These are phyloP conservation scores for Globisporangium heterothallicum DNA, from an alignment of 352 stramenopile species.

Conservation along the genomic window DNA sequence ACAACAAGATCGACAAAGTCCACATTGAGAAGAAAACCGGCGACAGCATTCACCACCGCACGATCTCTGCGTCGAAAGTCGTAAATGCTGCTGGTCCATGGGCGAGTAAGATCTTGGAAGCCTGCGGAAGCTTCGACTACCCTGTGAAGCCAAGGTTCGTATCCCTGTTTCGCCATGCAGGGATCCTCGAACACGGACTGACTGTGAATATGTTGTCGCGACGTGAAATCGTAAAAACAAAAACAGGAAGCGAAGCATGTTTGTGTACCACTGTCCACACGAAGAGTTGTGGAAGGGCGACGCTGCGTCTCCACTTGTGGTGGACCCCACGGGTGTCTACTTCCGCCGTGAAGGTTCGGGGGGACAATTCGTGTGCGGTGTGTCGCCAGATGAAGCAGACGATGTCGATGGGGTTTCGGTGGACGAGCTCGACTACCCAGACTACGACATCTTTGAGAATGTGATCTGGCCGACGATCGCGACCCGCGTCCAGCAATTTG, in stretches of 20 bases:
- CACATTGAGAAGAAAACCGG: slow-evolving; percentile 33
- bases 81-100: slow-evolving; percentile 76
- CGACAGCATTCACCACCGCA: slow-evolving; percentile 19
- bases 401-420: slow-evolving; percentile 57
- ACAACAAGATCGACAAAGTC: slow-evolving; percentile 58
- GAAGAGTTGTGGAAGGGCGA: slow-evolving; percentile 71
- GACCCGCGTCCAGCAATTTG: slow-evolving; percentile 64
- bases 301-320: slow-evolving; percentile 57
- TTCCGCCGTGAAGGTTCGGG: slow-evolving; percentile 67
- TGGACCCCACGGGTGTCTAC: slow-evolving; percentile 76
- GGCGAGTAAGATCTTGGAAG: slow-evolving; percentile 61
- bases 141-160: slow-evolving; percentile 54
- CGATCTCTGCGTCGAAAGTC: slow-evolving; percentile 47
- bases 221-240: too few relatives aligned
- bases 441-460: slow-evolving; percentile 70
- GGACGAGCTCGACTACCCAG: slow-evolving; percentile 62
- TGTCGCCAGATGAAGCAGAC: slow-evolving; percentile 49
- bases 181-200: background rate
- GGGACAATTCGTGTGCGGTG: slow-evolving; percentile 70
- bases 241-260: slow-evolving; percentile 63
- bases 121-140: slow-evolving; percentile 67
- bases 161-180: background rate
- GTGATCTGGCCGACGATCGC: slow-evolving; percentile 81
- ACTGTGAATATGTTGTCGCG: background rate
- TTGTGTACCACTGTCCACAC: slow-evolving; percentile 70